Evolutionary conservation across 805 yeast species (phyloP).

Genomic region (Spencermartinsiella europaea): DNA sequence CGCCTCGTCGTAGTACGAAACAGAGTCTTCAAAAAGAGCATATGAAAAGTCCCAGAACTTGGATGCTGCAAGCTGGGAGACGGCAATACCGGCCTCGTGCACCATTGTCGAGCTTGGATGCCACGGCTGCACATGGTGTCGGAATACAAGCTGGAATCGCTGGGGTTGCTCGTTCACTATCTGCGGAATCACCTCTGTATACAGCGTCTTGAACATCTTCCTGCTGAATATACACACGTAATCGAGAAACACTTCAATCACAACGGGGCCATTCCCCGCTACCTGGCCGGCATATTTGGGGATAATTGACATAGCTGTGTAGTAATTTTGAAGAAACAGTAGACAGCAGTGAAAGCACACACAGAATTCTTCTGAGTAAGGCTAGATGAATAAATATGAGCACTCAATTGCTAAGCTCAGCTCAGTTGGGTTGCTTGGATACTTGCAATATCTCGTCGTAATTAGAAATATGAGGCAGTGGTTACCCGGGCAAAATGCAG

Average conservation of each 20-base stretch:
- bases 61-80: constrained; percentile 48
- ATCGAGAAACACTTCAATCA: constrained; percentile 63
- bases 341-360: too few relatives aligned
- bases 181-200: constrained; percentile 48
- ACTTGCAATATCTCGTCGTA: too few relatives aligned
- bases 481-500: too few relatives aligned
- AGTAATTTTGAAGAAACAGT: too few relatives aligned
- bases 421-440: too few relatives aligned
- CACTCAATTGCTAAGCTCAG: too few relatives aligned
- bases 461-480: too few relatives aligned
- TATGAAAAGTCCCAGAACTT: constrained; percentile 54
- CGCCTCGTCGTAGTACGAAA: constrained; percentile 56
- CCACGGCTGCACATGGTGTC: constrained; percentile 87
- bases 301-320: constrained; percentile 19
- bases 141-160: constrained; percentile 55
- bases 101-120: constrained; percentile 66
- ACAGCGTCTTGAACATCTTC: constrained; percentile 55
- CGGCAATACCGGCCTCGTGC: constrained; percentile 69
- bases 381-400: too few relatives aligned
- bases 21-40: constrained; percentile 51
- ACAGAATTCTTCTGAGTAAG: too few relatives aligned
- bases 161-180: constrained; percentile 43
- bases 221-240: constrained; percentile 72
- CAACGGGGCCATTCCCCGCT: constrained; percentile 26
- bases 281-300: constrained; percentile 17